A percentile compares a stretch with the other conserved stretches of the same genome.
These are phyloP conservation scores for Xanthoceras sorbifolium DNA, from an alignment of 345 rosid species.

Conservation along the genomic window DNA sequence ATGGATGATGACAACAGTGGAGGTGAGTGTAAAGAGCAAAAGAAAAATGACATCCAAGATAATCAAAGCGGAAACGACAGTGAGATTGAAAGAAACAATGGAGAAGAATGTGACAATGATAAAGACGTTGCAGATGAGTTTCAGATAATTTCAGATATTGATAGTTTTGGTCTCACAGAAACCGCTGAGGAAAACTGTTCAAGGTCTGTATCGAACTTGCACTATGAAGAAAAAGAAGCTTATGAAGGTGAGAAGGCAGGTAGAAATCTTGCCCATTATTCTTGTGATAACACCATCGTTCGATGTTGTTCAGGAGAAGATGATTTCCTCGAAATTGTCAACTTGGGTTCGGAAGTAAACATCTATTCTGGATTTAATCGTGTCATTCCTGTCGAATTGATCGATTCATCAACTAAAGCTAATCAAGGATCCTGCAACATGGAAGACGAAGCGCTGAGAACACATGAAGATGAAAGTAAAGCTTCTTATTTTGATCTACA, in stretches of 20 bases:
- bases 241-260: slow-evolving; percentile 29
- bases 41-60: slow-evolving; percentile 27
- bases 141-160: slow-evolving; percentile 64
- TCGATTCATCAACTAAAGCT: slow-evolving; percentile 45
- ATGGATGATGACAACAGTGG: slow-evolving; percentile 41
- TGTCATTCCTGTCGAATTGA: slow-evolving; percentile 45
- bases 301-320: slow-evolving; percentile 29
- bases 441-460: slow-evolving; percentile 31
- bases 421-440: slow-evolving; percentile 32
- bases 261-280: slow-evolving; percentile 7
- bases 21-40: slow-evolving; percentile 32
- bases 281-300: slow-evolving; percentile 6
- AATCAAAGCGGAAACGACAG: slow-evolving; percentile 29
- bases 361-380: slow-evolving; percentile 29
- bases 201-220: slow-evolving; percentile 44
- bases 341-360: slow-evolving; percentile 17
- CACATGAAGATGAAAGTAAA: slow-evolving; percentile 26
- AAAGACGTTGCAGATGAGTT: slow-evolving; percentile 38
- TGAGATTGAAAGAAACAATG: slow-evolving; percentile 34
- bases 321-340: slow-evolving; percentile 30
- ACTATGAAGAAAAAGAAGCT: slow-evolving; percentile 44
- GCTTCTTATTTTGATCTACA: slow-evolving; percentile 17
- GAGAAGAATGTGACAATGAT: slow-evolving; percentile 27
- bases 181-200: slow-evolving; percentile 57
- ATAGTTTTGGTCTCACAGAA: slow-evolving; percentile 55